A percentile compares a stretch with the other conserved stretches of the same genome.
Conservation (phyloP, 306 rosid genomes). For the Pyrus communis region DNA sequence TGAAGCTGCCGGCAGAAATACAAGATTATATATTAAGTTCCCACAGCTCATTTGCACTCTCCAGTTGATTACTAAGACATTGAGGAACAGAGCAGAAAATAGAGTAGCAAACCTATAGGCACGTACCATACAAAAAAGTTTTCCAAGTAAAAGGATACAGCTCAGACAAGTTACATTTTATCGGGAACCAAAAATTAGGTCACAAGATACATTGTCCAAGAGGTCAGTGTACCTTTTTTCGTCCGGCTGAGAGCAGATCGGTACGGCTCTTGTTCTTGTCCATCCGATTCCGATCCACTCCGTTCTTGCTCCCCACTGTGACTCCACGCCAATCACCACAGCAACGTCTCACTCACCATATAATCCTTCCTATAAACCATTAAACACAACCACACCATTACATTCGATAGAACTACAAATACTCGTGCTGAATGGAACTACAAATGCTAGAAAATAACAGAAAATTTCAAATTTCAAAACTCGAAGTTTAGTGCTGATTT, state of each 20-base stretch:
- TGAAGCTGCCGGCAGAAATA: constrained; percentile 54
- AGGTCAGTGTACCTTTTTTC: constrained; percentile 46
- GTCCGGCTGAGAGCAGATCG: constrained; percentile 93
- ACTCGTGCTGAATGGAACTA: neutral
- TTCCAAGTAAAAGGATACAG: neutral
- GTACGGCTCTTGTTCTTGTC: constrained; percentile 82
- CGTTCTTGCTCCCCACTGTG: constrained; percentile 39
- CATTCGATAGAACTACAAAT: neutral
- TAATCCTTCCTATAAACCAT: constrained; percentile 27
- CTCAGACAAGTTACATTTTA: neutral
- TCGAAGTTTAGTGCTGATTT: neutral
- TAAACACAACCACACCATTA: neutral
- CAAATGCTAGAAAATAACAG: neutral
- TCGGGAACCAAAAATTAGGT: neutral
- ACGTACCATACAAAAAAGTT: neutral
- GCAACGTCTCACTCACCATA: constrained; percentile 27
- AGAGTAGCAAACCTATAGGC: neutral
- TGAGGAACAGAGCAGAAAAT: neutral
- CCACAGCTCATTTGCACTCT: neutral
- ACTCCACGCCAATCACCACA: constrained; percentile 23
- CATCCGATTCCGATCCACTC: constrained; percentile 80
- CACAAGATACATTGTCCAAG: neutral
- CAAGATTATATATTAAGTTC: constrained; percentile 17
- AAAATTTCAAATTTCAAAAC: neutral
- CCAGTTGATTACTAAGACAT: neutral